Percentiles rank a stretch among this genome's conserved stretches.
Conservation (phyloP, 768 basidiomycete genomes). For the Clavulina sp. region DNA sequence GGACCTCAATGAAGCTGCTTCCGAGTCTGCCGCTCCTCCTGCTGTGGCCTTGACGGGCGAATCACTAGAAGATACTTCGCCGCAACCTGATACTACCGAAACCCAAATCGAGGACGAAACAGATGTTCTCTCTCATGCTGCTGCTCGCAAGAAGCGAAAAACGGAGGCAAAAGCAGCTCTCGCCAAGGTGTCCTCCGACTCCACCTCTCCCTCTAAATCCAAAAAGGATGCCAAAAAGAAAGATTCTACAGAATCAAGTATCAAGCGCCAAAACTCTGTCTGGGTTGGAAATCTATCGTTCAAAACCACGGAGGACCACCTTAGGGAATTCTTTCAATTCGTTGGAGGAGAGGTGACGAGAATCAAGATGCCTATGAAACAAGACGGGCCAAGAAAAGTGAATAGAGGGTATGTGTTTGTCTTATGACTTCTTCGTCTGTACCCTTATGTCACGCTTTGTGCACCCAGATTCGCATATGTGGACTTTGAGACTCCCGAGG, state of each 20-base stretch:
- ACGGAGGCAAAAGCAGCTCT: background rate
- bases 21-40: background rate
- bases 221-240: conserved; percentile 20
- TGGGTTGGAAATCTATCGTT: conserved; percentile 95
- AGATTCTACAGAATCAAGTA: background rate
- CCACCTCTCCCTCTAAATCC: background rate
- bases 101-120: background rate
- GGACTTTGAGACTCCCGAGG: conserved; percentile 69
- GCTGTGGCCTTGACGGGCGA: no score
- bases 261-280: conserved; percentile 64
- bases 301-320: conserved; percentile 62
- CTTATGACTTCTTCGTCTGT: background rate
- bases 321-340: conserved; percentile 47
- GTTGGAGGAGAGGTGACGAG: conserved; percentile 63
- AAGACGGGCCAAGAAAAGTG: conserved; percentile 21
- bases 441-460: conserved; percentile 3
- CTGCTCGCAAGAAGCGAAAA: conserved; percentile 28
- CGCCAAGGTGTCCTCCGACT: background rate
- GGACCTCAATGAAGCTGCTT: background rate
- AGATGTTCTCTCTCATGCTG: conserved; percentile 57
- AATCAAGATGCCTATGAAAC: conserved; percentile 72
- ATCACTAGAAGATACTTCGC: no score
- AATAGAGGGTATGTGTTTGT: conserved; percentile 53
- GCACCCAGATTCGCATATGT: conserved; percentile 78
- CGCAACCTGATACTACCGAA: no score